A percentile compares a stretch with the other conserved stretches of the same genome.
phyloP scores from a whole-genome alignment of 2,329 filamentous ascomycete genomes.

The Pseudocercospora vitis region DNA sequence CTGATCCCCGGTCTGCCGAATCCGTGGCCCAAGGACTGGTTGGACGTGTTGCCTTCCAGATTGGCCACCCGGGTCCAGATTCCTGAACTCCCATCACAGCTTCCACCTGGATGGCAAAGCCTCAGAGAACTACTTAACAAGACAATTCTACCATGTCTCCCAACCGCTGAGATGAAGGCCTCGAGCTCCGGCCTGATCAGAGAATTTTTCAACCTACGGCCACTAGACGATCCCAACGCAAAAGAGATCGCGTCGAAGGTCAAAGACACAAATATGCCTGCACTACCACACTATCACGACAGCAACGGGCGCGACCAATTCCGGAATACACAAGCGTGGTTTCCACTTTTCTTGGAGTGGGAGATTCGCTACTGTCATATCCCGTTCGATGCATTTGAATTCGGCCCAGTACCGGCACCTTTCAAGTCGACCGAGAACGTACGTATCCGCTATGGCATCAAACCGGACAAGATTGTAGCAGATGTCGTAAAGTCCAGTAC shows the following conservation, averaged over 20 bases:
- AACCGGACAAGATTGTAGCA: background rate
- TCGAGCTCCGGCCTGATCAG: conserved; percentile 1
- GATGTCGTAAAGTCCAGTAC: background rate
- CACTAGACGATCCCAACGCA: background rate
- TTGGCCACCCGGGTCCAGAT: conserved; percentile 1
- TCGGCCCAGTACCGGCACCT: background rate
- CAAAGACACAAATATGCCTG: background rate
- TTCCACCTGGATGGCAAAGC: background rate
- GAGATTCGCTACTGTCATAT: conserved; percentile 11
- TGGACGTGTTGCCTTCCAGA: background rate
- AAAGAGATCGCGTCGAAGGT: background rate
- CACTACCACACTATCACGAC: background rate
- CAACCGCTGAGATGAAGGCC: background rate
- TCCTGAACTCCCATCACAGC: background rate
- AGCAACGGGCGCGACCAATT: background rate
- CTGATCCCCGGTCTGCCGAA: conserved; percentile 4
- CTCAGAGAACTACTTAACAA: background rate
- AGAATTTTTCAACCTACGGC: conserved; percentile 10
- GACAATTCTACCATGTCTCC: background rate
- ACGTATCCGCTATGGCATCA: background rate
- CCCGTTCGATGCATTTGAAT: conserved; percentile 6
- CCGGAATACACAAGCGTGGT: conserved; percentile 9
- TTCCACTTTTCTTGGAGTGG: conserved; percentile 17
- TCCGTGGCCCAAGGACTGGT: conserved; percentile 14
- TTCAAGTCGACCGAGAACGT: background rate